These are phyloP conservation scores for Rhynchospora tenuis DNA, from an alignment of 176 grass and related monocot species.

Conservation along the genomic window DNA sequence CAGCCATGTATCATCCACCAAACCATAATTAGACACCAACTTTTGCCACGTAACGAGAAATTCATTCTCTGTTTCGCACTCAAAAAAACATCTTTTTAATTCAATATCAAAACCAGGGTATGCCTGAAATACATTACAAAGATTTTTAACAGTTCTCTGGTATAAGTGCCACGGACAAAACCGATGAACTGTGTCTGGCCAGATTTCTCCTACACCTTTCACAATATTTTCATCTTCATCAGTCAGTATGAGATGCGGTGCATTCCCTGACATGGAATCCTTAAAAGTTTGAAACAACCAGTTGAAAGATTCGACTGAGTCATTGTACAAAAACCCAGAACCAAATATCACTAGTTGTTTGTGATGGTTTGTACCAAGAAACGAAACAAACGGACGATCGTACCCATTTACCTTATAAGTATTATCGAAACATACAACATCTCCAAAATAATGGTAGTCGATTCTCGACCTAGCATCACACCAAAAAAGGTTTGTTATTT, in stretches of 20 bases:
- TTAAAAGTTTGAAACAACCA: slow-evolving; percentile 40
- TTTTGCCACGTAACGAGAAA: slow-evolving; percentile 29
- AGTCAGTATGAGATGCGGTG: slow-evolving; percentile 26
- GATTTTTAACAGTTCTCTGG: slow-evolving; percentile 24
- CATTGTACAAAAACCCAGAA: slow-evolving; percentile 32
- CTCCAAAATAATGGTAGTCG: slow-evolving; percentile 33
- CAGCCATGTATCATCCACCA: slow-evolving; percentile 24
- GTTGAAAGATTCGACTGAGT: slow-evolving; percentile 27
- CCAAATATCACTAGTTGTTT: slow-evolving; percentile 33
- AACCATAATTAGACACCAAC: slow-evolving; percentile 25
- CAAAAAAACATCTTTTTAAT: slow-evolving; percentile 34
- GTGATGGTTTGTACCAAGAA: slow-evolving; percentile 29
- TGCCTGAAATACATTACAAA: slow-evolving; percentile 25
- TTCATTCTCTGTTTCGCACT: slow-evolving; percentile 35
- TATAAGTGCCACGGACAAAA: slow-evolving; percentile 27
- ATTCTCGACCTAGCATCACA: slow-evolving; percentile 35
- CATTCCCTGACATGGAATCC: slow-evolving; percentile 27
- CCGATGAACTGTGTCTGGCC: slow-evolving; percentile 21
- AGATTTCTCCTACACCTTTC: slow-evolving; percentile 24
- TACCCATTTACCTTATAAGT: slow-evolving; percentile 32
- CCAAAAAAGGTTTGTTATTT: slow-evolving; percentile 42
- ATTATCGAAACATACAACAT: slow-evolving; percentile 34
- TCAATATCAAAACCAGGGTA: slow-evolving; percentile 33
- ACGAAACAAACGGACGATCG: slow-evolving; percentile 21
- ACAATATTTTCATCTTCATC: slow-evolving; percentile 30